Evolutionary conservation across 805 yeast species (phyloP).

Genomic region (Candida nitratophila): DNA sequence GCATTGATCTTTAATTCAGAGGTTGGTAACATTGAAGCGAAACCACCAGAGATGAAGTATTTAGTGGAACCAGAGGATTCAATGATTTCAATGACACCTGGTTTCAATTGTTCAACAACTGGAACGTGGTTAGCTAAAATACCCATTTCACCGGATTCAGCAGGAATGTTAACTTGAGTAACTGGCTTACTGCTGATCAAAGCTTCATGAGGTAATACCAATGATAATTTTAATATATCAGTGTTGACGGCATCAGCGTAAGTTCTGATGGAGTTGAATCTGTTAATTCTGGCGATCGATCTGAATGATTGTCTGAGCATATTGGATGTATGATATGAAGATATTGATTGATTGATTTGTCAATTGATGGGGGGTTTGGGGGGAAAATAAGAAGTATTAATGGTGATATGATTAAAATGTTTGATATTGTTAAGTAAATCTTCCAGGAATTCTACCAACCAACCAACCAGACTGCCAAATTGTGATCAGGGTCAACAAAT

Average conservation of each 20-base stretch:
- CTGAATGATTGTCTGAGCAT: constrained; percentile 64
- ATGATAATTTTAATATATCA: constrained; percentile 76
- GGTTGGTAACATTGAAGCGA: constrained; percentile 93
- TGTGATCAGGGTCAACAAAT: neutral
- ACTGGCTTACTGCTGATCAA: constrained; percentile 26
- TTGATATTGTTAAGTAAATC: too few relatives aligned
- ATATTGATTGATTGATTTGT: neutral
- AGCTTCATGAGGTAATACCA: constrained; percentile 80
- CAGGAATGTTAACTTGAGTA: constrained; percentile 89
- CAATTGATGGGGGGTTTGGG: neutral
- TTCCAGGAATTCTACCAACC: neutral
- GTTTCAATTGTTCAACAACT: constrained; percentile 88
- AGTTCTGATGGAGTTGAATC: constrained; percentile 61
- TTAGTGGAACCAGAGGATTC: constrained; percentile 70
- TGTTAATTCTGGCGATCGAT: constrained; percentile 51
- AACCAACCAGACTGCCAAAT: too few relatives aligned
- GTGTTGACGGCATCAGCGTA: constrained; percentile 81
- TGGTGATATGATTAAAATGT: too few relatives aligned
- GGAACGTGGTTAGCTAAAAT: constrained; percentile 97
- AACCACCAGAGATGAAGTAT: constrained; percentile 92
- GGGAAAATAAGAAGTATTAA: too few relatives aligned
- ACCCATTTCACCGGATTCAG: constrained; percentile 94
- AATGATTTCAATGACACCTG: constrained; percentile 91
- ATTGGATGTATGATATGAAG: neutral
- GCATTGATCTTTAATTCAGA: constrained; percentile 86